Conservation (phyloP, 139 green algal genomes). For the Desmodesmus armatus region DNA sequence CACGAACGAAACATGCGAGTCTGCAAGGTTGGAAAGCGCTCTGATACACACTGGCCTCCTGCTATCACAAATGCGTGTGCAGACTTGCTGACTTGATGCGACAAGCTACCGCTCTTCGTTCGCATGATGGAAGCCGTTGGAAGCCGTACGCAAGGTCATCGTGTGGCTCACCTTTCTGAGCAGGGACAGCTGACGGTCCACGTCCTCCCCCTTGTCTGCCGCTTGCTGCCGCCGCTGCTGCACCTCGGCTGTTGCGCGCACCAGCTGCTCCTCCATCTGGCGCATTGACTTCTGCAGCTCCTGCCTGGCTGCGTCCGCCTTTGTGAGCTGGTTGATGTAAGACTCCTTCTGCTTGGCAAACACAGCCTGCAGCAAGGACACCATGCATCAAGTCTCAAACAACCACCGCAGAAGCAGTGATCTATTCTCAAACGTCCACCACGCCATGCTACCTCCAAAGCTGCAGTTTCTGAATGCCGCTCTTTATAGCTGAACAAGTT, state of each 20-base stretch:
- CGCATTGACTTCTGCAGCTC: not conserved
- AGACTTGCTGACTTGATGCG: no score
- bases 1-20: not conserved
- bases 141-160: no score
- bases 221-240: not conserved
- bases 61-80: not conserved
- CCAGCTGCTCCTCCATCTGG: slow-evolving; percentile 24
- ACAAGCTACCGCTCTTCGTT: no score
- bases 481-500: no score
- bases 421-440: no score
- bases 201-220: slow-evolving; percentile 6
- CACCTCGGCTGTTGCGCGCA: slow-evolving; percentile 4
- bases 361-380: slow-evolving; percentile 14
- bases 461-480: no score
- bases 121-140: no score
- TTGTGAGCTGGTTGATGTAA: not conserved
- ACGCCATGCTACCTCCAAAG: no score
- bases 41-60: no score
- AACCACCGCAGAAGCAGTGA: no score
- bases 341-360: slow-evolving; percentile 19
- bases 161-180: not conserved
- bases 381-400: no score
- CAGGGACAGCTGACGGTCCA: not conserved
- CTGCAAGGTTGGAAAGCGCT: not conserved
- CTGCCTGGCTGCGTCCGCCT: slow-evolving; percentile 3